Base-by-base conservation (phyloP, 495 filamentous ascomycete genomes). In the Penicillium desertorum region DNA sequence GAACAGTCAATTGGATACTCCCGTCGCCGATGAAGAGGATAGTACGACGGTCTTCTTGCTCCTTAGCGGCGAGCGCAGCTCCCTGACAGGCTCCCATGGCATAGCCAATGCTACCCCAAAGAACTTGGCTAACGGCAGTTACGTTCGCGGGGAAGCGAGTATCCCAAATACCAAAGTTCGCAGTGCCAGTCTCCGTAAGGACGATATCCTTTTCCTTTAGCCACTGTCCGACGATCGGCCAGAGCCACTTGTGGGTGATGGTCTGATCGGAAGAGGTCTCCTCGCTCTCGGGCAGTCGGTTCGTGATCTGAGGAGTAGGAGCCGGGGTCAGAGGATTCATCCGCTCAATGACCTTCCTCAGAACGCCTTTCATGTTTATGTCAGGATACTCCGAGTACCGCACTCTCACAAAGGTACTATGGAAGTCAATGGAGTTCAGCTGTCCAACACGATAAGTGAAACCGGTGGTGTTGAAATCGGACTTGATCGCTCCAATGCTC, bases 11-110 rank as follows among this genome's bases (percentile, higher is more conserved):
- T 63, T 97, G 89, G 59, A 92, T 83, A 60, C 86, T 89, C 22
- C 92, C 92, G 62, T 97, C 92, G 45, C 92, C 92, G 16, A 91
- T 90, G 60, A 94, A 92, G 52, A 97, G 76, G 49, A 97, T 85
- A 1, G 88, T 90, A 25, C 89, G 80, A 20, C 83, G 77, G 37
- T 81, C 69, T 0, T 60, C 66, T n/a, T 68, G 70, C 60, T 93
- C 90, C 55, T 86, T 84, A 0, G 82, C 81, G 6, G 87, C 90
- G 45, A 92, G 71, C 2, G 85, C 86, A 5, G 88, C 88, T 30
- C 90, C 90, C 66, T 91, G 88, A 47, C 86, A 85, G 10, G 89
- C 86, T 19, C 89, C 89, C 27, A 92, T 84, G 0, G 89, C 85
- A 70, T 89, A 93, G 0, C 88, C 91, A 63, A 96, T 96, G 56